Conservation (phyloP, 768 basidiomycete species). For the Lactarius indigo region DNA sequence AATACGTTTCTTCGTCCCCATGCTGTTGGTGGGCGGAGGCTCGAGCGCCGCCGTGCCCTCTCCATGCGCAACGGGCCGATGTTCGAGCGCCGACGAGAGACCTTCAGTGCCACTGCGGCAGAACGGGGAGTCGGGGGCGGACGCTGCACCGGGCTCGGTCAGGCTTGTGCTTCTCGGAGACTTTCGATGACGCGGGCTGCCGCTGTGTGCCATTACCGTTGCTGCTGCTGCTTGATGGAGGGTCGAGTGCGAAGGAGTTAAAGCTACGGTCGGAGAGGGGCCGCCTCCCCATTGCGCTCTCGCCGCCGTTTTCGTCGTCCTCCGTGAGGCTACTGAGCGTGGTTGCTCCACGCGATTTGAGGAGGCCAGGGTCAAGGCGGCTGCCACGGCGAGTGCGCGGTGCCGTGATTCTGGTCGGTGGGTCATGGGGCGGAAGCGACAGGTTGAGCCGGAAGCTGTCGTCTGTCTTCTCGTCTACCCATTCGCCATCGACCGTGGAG, state of each 20-base stretch:
- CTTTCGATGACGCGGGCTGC: neutral
- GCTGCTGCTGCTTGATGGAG: constrained; percentile 43
- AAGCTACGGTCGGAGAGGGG: constrained; percentile 68
- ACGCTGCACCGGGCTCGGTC: constrained; percentile 8
- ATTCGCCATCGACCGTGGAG: constrained; percentile 70
- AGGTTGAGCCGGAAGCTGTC: constrained; percentile 64
- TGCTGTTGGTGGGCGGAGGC: constrained; percentile 70
- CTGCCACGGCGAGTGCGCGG: constrained; percentile 44
- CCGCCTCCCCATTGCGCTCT: constrained; percentile 30
- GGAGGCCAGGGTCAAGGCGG: constrained; percentile 66
- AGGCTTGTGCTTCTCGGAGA: neutral
- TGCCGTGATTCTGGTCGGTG: constrained; percentile 15
- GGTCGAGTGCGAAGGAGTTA: constrained; percentile 44
- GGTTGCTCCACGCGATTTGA: constrained; percentile 49
- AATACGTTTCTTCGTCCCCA: constrained; percentile 39
- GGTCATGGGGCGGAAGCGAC: constrained; percentile 29
- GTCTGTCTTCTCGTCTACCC: constrained; percentile 87
- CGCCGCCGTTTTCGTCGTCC: constrained; percentile 54
- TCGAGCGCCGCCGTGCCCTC: constrained; percentile 70
- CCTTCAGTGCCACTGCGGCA: constrained; percentile 30
- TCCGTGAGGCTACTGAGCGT: constrained; percentile 65
- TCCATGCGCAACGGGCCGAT: constrained; percentile 74
- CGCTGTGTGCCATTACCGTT: constrained; percentile 25
- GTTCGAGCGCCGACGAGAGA: constrained; percentile 60
- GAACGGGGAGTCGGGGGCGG: constrained; percentile 15